Evolutionary conservation across 768 basidiomycete species (phyloP).

Genomic region (Glaciozyma antarctica): DNA sequence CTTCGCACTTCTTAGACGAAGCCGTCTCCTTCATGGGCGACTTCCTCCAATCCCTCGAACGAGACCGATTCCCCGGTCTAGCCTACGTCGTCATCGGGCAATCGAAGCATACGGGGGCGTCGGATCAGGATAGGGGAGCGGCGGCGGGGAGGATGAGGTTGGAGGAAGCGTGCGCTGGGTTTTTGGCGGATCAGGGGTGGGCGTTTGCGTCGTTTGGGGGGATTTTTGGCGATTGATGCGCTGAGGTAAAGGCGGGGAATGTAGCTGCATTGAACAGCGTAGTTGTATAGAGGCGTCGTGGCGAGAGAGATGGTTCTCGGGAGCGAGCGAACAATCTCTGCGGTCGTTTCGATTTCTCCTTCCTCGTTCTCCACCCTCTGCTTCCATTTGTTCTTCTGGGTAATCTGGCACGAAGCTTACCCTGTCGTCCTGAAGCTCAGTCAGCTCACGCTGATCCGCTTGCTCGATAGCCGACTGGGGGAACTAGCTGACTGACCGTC

Average conservation of each 20-base stretch:
- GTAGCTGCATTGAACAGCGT: no score
- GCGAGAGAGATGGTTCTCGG: no score
- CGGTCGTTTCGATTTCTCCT: no score
- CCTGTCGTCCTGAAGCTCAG: no score
- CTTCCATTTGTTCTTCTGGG: no score
- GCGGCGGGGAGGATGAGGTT: conserved; percentile 27
- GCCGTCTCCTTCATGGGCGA: conserved; percentile 54
- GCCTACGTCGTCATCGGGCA: conserved; percentile 87
- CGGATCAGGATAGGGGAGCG: conserved; percentile 49
- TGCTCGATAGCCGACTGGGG: no score
- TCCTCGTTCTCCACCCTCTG: no score
- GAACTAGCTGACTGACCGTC: no score
- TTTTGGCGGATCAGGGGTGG: conserved; percentile 28
- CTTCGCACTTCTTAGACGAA: conserved; percentile 47
- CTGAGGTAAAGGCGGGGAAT: neutral
- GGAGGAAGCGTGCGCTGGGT: conserved; percentile 31
- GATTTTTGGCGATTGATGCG: conserved; percentile 24
- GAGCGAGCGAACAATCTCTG: no score
- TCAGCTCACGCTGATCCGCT: no score
- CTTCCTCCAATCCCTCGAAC: conserved; percentile 49
- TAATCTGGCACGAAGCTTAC: no score
- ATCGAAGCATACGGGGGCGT: conserved; percentile 90
- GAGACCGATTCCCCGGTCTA: conserved; percentile 76
- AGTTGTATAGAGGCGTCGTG: no score
- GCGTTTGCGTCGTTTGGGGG: conserved; percentile 25